Percentiles rank a stretch among this genome's conserved stretches.
These are phyloP conservation scores for grape (Vitis vinifera) DNA, from an alignment of 164 flowering plant species.

Conservation along the genomic window ASM3070453v1 NC_081819.1:19966001-19966500, in stretches of 20 bases:
- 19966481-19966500: slow-evolving; percentile 94
- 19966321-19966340: not conserved
- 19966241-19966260: slow-evolving; percentile 60
- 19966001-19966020: no score
- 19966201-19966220: slow-evolving; percentile 59
- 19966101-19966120: no score
- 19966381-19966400: slow-evolving; percentile 45
- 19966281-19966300: slow-evolving; percentile 70
- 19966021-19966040: no score
- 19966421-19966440: slow-evolving; percentile 78
- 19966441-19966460: slow-evolving; percentile 96
- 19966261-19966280: slow-evolving; percentile 68
- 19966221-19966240: slow-evolving; percentile 61
- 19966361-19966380: not conserved
- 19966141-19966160: not conserved
- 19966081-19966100: no score
- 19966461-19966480: slow-evolving; percentile 77
- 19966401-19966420: slow-evolving; percentile 83
- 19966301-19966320: slow-evolving; percentile 4
- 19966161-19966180: slow-evolving; percentile 54
- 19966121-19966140: no score
- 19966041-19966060: no score
- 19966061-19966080: no score
- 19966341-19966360: not conserved
- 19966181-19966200: slow-evolving; percentile 75